phyloP scores from a whole-genome alignment of 2,329 filamentous ascomycete genomes.

The Diaporthe destruens region DNA sequence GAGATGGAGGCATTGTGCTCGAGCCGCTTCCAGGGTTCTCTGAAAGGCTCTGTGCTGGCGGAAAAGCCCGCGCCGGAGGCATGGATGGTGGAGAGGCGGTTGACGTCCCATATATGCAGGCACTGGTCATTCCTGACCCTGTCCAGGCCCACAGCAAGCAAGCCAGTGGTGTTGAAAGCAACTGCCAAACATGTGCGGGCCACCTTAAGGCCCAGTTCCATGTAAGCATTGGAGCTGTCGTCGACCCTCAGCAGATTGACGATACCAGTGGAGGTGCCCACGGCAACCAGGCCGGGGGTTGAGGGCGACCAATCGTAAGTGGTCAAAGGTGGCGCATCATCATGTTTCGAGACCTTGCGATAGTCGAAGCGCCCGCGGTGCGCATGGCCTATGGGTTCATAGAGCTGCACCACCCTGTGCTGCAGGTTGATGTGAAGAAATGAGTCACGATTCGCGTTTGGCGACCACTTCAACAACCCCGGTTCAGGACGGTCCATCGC shows the following conservation, averaged over 20 bases:
- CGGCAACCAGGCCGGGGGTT: slow-evolving; percentile 75
- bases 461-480: slow-evolving; percentile 76
- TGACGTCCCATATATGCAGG: slow-evolving; percentile 86
- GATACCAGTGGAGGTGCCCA: slow-evolving; percentile 81
- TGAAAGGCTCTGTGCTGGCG: slow-evolving; percentile 60
- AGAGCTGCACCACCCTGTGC: slow-evolving; percentile 72
- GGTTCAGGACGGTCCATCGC: slow-evolving; percentile 70
- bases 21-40: slow-evolving; percentile 69
- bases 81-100: slow-evolving; percentile 67
- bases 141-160: slow-evolving; percentile 83
- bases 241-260: slow-evolving; percentile 81
- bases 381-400: slow-evolving; percentile 71
- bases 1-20: slow-evolving; percentile 81
- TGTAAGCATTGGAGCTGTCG: slow-evolving; percentile 73
- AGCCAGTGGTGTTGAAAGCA: slow-evolving; percentile 78
- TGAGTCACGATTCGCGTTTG: slow-evolving; percentile 68
- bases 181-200: slow-evolving; percentile 85
- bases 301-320: slow-evolving; percentile 77
- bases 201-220: slow-evolving; percentile 79
- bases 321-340: slow-evolving; percentile 73
- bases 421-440: slow-evolving; percentile 76
- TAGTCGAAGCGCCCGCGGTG: slow-evolving; percentile 70
- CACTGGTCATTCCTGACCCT: slow-evolving; percentile 85
- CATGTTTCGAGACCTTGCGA: slow-evolving; percentile 68
- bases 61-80: slow-evolving; percentile 61